These are phyloP conservation scores for Rhizopus arrhizus DNA, from an alignment of 371 early-diverging fungal species.

Conservation along the genomic window DNA sequence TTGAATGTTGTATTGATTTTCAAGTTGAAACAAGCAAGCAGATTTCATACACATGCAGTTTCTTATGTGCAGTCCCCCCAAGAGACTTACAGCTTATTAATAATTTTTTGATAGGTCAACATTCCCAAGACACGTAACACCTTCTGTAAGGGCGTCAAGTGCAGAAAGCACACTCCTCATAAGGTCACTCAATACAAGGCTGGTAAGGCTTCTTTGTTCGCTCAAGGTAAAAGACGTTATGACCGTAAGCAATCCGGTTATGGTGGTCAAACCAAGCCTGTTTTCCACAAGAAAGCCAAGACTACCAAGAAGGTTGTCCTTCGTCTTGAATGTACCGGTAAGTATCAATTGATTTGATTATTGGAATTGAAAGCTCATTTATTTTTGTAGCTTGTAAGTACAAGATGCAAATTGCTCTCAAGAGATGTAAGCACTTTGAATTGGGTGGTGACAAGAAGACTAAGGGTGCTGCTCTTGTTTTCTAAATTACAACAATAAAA, in stretches of 20 bases:
- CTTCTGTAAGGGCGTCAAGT: constrained; percentile 94
- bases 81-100: background rate
- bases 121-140: constrained; percentile 96
- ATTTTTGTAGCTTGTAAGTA: constrained; percentile 84
- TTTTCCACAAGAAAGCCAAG: constrained; percentile 95
- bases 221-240: constrained; percentile 86
- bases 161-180: constrained; percentile 98
- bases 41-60: background rate
- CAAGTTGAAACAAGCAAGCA: background rate
- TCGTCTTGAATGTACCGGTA: constrained; percentile 94
- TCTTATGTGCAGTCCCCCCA: background rate
- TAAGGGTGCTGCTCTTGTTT: constrained; percentile 77
- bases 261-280: constrained; percentile 99
- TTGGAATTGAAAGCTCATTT: background rate
- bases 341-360: background rate
- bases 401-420: constrained; percentile 93
- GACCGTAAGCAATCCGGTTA: constrained; percentile 88
- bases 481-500: constrained; percentile 49
- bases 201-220: constrained; percentile 97
- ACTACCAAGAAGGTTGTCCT: constrained; percentile 99
- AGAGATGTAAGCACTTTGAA: constrained; percentile 99
- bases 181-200: constrained; percentile 99
- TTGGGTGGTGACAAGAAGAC: constrained; percentile 99
- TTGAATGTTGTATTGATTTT: no score
- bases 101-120: constrained; percentile 72